Conservation (phyloP, 2,329 filamentous ascomycete genomes). For the Ascochyta pisi region DNA sequence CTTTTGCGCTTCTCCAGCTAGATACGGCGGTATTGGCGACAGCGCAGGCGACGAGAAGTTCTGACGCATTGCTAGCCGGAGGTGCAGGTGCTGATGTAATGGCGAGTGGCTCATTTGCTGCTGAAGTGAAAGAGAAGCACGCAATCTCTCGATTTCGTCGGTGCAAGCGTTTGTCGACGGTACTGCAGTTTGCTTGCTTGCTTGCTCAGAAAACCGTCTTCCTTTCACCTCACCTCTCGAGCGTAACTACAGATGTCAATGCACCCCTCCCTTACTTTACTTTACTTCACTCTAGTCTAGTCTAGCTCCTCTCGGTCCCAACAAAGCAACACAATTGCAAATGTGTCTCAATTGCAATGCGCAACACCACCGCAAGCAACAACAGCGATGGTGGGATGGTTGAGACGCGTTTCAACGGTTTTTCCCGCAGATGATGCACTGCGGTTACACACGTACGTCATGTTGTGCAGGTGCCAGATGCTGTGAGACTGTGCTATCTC, state of each 20-base stretch:
- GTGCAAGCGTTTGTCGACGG: too few species aligned
- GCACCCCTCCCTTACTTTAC: too few species aligned
- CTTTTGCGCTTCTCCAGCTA: not conserved
- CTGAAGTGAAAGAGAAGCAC: not conserved
- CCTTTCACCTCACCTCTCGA: too few species aligned
- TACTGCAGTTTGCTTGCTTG: too few species aligned
- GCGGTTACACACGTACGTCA: slow-evolving; percentile 12
- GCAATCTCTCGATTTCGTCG: too few species aligned
- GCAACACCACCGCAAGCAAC: slow-evolving; percentile 1
- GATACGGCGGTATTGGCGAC: slow-evolving; percentile 3
- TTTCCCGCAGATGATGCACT: not conserved
- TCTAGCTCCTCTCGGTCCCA: too few species aligned
- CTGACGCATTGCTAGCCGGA: slow-evolving; percentile 11
- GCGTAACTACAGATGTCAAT: too few species aligned
- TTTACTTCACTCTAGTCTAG: too few species aligned
- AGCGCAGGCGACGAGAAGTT: slow-evolving; percentile 9
- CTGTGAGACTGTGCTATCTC: slow-evolving; percentile 14
- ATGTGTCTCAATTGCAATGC: slow-evolving; percentile 5
- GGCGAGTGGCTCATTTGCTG: slow-evolving; percentile 17
- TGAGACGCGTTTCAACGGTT: slow-evolving; percentile 12
- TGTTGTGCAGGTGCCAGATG: slow-evolving; percentile 8
- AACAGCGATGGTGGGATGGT: not conserved
- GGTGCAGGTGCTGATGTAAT: slow-evolving; percentile 12
- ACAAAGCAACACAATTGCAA: too few species aligned
- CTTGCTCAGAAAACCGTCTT: too few species aligned